Conservation (phyloP, 495 filamentous ascomycete genomes). For the Neurospora sp. region DNA sequence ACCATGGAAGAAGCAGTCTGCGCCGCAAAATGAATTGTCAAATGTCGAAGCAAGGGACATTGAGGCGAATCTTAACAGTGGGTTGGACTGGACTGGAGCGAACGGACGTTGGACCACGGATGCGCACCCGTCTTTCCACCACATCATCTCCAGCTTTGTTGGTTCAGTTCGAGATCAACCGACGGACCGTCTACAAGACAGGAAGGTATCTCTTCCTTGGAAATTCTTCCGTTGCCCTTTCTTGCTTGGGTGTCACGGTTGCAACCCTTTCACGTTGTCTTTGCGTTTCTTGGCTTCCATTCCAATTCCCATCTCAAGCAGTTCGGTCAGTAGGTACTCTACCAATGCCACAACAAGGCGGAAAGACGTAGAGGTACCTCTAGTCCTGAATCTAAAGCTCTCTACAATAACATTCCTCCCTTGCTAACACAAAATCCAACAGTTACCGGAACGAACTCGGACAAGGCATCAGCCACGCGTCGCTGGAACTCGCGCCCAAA, state of each 20-base stretch:
- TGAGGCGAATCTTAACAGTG: background rate
- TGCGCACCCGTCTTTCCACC: background rate
- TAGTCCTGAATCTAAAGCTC: background rate
- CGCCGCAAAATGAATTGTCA: background rate
- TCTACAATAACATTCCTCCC: background rate
- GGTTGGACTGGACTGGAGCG: background rate
- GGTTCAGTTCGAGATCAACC: background rate
- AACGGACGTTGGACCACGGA: background rate
- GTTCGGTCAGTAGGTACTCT: background rate
- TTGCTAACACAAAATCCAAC: background rate
- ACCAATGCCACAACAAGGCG: background rate
- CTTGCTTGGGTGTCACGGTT: background rate
- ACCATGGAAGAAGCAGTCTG: background rate
- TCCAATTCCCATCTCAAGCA: background rate
- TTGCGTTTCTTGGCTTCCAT: background rate
- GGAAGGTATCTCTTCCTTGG: background rate
- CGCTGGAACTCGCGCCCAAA: background rate
- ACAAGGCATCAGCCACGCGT: background rate
- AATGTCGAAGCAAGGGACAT: background rate
- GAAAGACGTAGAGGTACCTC: background rate
- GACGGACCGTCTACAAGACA: background rate
- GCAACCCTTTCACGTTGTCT: background rate
- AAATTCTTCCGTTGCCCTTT: background rate
- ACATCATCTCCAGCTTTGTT: background rate
- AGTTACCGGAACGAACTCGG: background rate